These are phyloP conservation scores for Xylogone sp. DNA, from an alignment of 2,329 filamentous ascomycete genomes.

Conservation along the genomic window DNA sequence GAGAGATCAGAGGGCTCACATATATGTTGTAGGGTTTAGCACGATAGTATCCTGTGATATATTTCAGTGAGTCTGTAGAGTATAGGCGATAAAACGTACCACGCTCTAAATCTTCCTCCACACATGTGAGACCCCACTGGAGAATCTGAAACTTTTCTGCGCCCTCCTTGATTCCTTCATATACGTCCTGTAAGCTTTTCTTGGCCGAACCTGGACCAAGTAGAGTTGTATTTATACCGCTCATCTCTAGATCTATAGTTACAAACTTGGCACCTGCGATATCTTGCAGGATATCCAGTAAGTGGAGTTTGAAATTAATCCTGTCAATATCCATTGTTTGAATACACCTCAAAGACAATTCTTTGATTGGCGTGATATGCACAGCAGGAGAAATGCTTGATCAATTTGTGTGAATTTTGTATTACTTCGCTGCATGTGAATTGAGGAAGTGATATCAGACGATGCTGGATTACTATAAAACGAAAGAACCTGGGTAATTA, in stretches of 20 bases:
- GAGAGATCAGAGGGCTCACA: slow-evolving; percentile 52
- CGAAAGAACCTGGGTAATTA: too few species aligned
- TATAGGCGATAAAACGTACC: slow-evolving; percentile 29
- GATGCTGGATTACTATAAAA: too few species aligned
- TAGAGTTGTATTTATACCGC: slow-evolving; percentile 48
- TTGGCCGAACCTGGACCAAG: slow-evolving; percentile 31
- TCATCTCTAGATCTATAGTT: slow-evolving; percentile 63
- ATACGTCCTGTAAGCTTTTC: slow-evolving; percentile 55
- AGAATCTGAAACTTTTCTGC: slow-evolving; percentile 62
- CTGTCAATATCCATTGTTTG: slow-evolving; percentile 52
- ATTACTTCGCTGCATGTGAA: too few species aligned
- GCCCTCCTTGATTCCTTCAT: slow-evolving; percentile 54
- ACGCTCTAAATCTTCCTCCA: slow-evolving; percentile 49
- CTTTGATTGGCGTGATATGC: too few species aligned
- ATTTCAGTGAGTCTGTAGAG: slow-evolving; percentile 4
- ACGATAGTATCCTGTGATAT: slow-evolving; percentile 43
- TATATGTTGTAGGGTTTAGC: slow-evolving; percentile 63
- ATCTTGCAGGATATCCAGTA: slow-evolving; percentile 53
- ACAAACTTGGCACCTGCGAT: slow-evolving; percentile 59
- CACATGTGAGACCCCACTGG: slow-evolving; percentile 64
- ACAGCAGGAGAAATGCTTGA: too few species aligned
- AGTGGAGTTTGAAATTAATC: slow-evolving; percentile 39
- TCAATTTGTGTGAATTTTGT: too few species aligned
- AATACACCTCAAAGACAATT: not conserved
- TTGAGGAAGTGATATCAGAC: too few species aligned